Evolutionary conservation across 1,284 basidiomycete species (phyloP), one percentile per base, ranked within the genome.

Genomic region (Pseudomicrostroma phylloplanum): DNA sequence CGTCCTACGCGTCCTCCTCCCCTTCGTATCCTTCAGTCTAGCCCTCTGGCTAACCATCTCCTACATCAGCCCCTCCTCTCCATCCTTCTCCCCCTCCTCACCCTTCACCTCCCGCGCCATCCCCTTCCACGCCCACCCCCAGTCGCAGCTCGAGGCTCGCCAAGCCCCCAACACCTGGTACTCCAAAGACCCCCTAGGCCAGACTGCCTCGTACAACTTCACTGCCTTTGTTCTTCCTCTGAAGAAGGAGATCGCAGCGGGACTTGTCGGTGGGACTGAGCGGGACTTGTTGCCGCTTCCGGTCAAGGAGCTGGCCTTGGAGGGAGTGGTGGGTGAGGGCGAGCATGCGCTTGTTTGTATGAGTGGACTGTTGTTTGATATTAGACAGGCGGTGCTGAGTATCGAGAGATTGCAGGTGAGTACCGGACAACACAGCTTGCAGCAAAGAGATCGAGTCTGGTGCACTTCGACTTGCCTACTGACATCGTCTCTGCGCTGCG

Each of bases 191-290:
- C 51, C 51, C 3, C 13, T 54, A 17, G 21, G 21, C 51, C 51
- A 54, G 51, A 54, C 51, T 6, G 51, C 51, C 21, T 54, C 51
- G 25, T 54, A 26, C 21, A 54, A 54, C 51, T 13, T 54, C 7
- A 54, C 51, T 15, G 21, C 17, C 21, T 54, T 54, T 26, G 15
- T 26, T 6, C 51, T 54, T 8, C 51, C 51, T 2, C 8, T 54
- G 21, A 54, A 54, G 51, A 54, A 25, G 51, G 13, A 26, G 13
- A 7, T 54, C 3, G 51, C 51, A 3, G 21, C n/a, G 51, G 6
- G 7, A 6, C n/a, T 54, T 15, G 51, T 26, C 13, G 25, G 26
- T 6, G 51, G 51, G 51, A 17, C 21, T 48, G 30, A 36, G 30
- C 3, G 30, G 9, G 17, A 17, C 21, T 21, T 48, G 43, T 12